phyloP scores from a whole-genome alignment of 805 yeast species.

The Yarrowia sp. region DNA sequence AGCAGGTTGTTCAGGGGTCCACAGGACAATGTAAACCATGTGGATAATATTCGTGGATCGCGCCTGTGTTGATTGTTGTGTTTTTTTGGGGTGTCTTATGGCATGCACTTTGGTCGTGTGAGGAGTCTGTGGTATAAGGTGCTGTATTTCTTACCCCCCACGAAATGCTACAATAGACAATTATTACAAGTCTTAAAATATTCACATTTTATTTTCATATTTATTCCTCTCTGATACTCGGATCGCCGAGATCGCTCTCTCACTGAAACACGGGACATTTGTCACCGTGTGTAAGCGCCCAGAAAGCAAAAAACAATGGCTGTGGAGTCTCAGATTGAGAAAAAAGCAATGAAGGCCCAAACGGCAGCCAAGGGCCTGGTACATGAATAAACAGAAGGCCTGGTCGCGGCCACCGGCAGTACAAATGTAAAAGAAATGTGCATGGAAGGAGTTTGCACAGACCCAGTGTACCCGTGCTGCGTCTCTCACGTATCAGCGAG shows the following conservation, averaged over 20 bases:
- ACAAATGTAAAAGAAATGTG: conserved; percentile 9
- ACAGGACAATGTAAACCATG: conserved; percentile 29
- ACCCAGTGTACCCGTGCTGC: neutral
- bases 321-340: no score
- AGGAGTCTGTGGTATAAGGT: no score
- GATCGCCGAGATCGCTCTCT: no score
- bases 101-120: no score
- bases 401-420: neutral
- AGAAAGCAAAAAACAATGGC: neutral
- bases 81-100: no score
- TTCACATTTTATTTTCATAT: no score
- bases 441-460: conserved; percentile 30
- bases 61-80: neutral
- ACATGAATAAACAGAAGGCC: neutral
- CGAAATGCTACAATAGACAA: no score
- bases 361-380: conserved; percentile 17
- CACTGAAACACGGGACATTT: conserved; percentile 25
- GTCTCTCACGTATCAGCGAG: neutral
- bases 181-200: no score
- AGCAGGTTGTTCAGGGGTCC: conserved; percentile 28
- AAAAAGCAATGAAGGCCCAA: conserved; percentile 8
- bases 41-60: conserved; percentile 18
- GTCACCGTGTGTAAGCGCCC: conserved; percentile 13
- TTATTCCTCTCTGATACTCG: no score
- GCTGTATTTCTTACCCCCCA: no score